phyloP scores from a whole-genome alignment of 768 basidiomycete species.

The Collybia sp. region DNA sequence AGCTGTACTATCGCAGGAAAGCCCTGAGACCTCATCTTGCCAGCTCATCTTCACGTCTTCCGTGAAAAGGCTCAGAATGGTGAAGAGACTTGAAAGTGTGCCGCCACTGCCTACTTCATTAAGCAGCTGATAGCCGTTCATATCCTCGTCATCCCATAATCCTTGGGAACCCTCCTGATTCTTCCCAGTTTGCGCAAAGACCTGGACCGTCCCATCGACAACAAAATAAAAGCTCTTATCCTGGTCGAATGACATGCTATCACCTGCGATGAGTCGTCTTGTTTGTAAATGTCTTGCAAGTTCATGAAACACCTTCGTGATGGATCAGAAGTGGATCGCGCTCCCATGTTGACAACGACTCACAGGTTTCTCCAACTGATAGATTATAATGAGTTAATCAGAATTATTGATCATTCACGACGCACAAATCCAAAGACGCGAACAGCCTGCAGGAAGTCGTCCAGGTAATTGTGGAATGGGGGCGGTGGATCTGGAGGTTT shows the following conservation, averaged over 20 bases:
- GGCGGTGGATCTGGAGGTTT: slow-evolving; percentile 50
- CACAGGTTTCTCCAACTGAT: slow-evolving; percentile 84
- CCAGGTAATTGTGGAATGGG: slow-evolving; percentile 92
- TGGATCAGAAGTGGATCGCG: too few relatives aligned
- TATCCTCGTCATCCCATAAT: slow-evolving; percentile 78
- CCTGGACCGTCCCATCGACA: slow-evolving; percentile 95
- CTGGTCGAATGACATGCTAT: slow-evolving; percentile 85
- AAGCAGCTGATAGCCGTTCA: slow-evolving; percentile 93
- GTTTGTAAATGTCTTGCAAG: slow-evolving; percentile 95
- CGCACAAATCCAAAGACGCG: slow-evolving; percentile 92
- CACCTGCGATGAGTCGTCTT: slow-evolving; percentile 90
- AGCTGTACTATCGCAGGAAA: slow-evolving; percentile 19
- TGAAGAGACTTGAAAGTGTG: slow-evolving; percentile 93
- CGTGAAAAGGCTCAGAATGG: slow-evolving; percentile 94
- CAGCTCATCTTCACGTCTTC: slow-evolving; percentile 91
- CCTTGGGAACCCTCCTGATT: slow-evolving; percentile 41
- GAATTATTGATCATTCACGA: slow-evolving; percentile 4
- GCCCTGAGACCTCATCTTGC: slow-evolving; percentile 58
- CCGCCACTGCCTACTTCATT: slow-evolving; percentile 97
- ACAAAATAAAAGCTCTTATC: slow-evolving; percentile 98
- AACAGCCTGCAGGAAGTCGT: slow-evolving; percentile 95
- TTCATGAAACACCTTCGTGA: slow-evolving; percentile 85
- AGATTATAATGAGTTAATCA: neutral
- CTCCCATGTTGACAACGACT: slow-evolving; percentile 13
- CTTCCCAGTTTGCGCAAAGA: slow-evolving; percentile 73